phyloP scores from a whole-genome alignment of 2,329 filamentous ascomycete genomes.

The Fusarium sacchari region DNA sequence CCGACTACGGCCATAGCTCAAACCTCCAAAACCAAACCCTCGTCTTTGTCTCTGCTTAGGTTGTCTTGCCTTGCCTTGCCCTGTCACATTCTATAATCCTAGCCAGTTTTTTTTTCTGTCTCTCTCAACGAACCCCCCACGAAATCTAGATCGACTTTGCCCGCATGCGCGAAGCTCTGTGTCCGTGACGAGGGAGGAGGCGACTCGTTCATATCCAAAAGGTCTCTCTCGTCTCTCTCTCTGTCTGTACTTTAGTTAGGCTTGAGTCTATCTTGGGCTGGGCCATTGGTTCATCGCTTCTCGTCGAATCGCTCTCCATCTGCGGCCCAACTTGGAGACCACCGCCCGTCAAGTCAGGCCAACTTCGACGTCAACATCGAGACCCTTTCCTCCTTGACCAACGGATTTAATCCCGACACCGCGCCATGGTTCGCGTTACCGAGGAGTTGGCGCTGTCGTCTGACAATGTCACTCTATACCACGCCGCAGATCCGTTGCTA shows the following conservation, averaged over 20 bases:
- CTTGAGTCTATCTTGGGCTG: constrained; percentile 1
- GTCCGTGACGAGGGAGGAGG: constrained; percentile 37
- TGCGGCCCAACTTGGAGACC: constrained; percentile 43
- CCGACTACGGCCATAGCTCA: constrained; percentile 21
- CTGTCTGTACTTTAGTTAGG: neutral
- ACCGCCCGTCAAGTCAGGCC: constrained; percentile 11
- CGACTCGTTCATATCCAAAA: constrained; percentile 30
- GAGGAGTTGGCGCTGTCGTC: constrained; percentile 81
- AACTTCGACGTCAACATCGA: constrained; percentile 23
- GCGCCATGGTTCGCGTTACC: constrained; percentile 83
- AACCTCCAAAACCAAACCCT: constrained; percentile 10
- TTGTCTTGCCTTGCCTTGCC: constrained; percentile 3
- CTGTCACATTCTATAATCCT: constrained; percentile 14
- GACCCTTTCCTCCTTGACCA: constrained; percentile 19
- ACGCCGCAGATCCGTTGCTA: constrained; percentile 85
- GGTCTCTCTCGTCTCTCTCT: constrained; percentile 14
- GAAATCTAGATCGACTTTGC: constrained; percentile 13
- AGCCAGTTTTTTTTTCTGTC: neutral
- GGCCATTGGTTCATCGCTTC: constrained; percentile 1
- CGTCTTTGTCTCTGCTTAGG: neutral
- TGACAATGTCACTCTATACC: constrained; percentile 87
- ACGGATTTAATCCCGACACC: constrained; percentile 41
- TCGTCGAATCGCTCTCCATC: constrained; percentile 31
- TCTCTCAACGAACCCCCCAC: constrained; percentile 3
- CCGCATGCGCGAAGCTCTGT: constrained; percentile 33